These are phyloP conservation scores for Chlorella sp. DNA, from an alignment of 139 green algal genomes.

Conservation along the genomic window DNA sequence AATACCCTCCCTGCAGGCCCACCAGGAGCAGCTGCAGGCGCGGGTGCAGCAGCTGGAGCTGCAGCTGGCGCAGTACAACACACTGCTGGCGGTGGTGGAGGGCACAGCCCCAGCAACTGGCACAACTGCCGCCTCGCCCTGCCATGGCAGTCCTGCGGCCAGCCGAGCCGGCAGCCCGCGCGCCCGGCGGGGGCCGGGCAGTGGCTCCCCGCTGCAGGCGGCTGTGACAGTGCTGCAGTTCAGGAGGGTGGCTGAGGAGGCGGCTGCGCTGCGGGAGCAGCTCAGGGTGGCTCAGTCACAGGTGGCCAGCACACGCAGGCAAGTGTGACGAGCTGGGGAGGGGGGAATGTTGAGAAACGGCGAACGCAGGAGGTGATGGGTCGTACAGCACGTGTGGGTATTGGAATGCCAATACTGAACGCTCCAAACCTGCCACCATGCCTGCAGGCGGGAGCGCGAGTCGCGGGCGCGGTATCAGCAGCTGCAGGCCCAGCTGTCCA, in stretches of 20 bases:
- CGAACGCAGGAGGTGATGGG: no score
- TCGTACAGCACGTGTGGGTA: no score
- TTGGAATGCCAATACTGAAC: no score
- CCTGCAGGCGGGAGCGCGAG: slow-evolving; percentile 10
- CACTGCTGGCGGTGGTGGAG: slow-evolving; percentile 9
- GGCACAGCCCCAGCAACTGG: neutral
- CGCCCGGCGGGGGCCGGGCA: neutral
- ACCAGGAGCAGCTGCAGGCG: slow-evolving; percentile 17
- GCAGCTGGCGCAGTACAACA: slow-evolving; percentile 24
- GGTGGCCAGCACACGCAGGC: slow-evolving; percentile 1
- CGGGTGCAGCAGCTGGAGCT: slow-evolving; percentile 18
- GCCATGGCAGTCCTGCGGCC: neutral
- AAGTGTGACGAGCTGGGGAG: neutral
- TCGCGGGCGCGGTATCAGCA: neutral
- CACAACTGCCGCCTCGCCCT: no score
- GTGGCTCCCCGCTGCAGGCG: neutral
- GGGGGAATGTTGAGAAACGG: no score
- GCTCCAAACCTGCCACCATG: neutral
- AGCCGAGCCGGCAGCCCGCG: neutral
- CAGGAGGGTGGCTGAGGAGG: slow-evolving; percentile 8
- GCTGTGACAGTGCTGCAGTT: neutral
- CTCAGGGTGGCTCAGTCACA: neutral
- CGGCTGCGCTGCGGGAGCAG: neutral
- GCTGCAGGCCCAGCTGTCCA: neutral
- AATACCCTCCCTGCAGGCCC: neutral